Percentiles rank a stretch among this genome's conserved stretches.
Evolutionary conservation across 2,329 filamentous ascomycete species (phyloP).

Genomic region (Chaetomiaceae sp.): DNA sequence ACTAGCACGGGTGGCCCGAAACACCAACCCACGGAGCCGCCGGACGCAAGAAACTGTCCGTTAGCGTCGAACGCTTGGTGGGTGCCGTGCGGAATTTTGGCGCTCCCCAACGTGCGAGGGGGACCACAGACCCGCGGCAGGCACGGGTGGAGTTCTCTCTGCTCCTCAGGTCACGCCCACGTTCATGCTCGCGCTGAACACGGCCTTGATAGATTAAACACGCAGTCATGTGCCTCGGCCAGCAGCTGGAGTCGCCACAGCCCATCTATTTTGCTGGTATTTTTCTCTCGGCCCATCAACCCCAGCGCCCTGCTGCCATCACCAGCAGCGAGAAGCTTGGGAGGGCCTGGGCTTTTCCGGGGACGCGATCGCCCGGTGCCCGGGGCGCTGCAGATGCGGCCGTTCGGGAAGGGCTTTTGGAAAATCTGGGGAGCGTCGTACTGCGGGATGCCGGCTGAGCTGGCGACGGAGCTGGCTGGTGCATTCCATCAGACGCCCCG

Average conservation of each 20-base stretch:
- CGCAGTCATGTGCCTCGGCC: conserved; percentile 19
- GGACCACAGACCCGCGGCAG: no score
- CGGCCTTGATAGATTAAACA: no score
- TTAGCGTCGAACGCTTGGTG: not conserved
- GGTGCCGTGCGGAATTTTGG: conserved; percentile 8
- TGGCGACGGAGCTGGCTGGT: conserved; percentile 7
- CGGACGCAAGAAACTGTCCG: conserved; percentile 3
- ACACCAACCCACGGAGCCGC: not conserved
- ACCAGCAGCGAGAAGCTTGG: no score
- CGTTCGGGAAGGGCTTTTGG: conserved; percentile 12
- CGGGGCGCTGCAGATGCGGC: conserved; percentile 10
- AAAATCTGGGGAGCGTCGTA: conserved; percentile 17
- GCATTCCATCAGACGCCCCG: conserved; percentile 5
- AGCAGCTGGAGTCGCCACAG: conserved; percentile 18
- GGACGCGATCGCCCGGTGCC: not conserved
- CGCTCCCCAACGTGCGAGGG: no score
- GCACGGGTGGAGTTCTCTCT: no score
- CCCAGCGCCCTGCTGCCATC: conserved; percentile 7
- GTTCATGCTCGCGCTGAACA: no score
- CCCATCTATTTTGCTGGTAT: conserved; percentile 7
- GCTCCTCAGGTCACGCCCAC: no score
- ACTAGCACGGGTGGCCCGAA: no score
- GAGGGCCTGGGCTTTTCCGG: no score
- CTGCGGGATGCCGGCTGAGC: conserved; percentile 15
- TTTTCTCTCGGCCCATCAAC: conserved; percentile 7